Percentiles rank a stretch among this genome's conserved stretches.
Evolutionary conservation across 345 rosid species (phyloP).

Genomic region (Hibiscus trionum): DNA sequence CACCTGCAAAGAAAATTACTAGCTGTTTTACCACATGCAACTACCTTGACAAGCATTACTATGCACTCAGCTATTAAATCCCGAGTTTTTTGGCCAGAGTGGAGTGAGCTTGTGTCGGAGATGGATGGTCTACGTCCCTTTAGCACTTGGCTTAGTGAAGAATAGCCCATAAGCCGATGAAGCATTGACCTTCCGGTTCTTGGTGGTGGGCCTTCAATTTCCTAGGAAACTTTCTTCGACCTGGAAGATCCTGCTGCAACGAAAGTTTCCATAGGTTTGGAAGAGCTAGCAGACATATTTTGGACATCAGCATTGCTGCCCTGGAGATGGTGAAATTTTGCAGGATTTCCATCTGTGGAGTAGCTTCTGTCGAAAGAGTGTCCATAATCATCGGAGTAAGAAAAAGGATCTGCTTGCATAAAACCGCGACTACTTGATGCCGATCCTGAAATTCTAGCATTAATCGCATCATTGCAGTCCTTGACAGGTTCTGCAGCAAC

Average conservation of each 20-base stretch:
- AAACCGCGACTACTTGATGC: slow-evolving; percentile 15
- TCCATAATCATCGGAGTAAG: slow-evolving; percentile 35
- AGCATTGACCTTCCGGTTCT: slow-evolving; percentile 49
- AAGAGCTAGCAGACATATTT: slow-evolving; percentile 13
- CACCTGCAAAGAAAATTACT: too few relatives aligned
- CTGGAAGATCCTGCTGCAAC: slow-evolving; percentile 18
- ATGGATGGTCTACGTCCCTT: slow-evolving; percentile 18
- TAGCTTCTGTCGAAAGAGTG: slow-evolving; percentile 17
- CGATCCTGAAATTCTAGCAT: slow-evolving; percentile 11
- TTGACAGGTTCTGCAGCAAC: slow-evolving; percentile 20
- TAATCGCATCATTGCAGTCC: slow-evolving; percentile 14
- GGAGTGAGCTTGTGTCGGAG: not conserved
- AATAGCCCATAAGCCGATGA: slow-evolving; percentile 80
- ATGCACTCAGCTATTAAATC: slow-evolving; percentile 1
- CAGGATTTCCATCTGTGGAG: slow-evolving; percentile 25
- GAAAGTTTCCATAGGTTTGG: not conserved
- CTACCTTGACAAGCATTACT: not conserved
- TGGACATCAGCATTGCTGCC: slow-evolving; percentile 7
- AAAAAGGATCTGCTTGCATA: slow-evolving; percentile 19
- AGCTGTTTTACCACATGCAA: too few relatives aligned
- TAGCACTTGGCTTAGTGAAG: slow-evolving; percentile 56
- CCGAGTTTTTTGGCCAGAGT: not conserved
- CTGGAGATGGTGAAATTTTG: slow-evolving; percentile 14
- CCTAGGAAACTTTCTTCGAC: slow-evolving; percentile 28
- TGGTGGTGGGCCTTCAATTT: slow-evolving; percentile 32